Conservation (phyloP, 2,329 filamentous ascomycete genomes). For the Acarospora socialis region DNA sequence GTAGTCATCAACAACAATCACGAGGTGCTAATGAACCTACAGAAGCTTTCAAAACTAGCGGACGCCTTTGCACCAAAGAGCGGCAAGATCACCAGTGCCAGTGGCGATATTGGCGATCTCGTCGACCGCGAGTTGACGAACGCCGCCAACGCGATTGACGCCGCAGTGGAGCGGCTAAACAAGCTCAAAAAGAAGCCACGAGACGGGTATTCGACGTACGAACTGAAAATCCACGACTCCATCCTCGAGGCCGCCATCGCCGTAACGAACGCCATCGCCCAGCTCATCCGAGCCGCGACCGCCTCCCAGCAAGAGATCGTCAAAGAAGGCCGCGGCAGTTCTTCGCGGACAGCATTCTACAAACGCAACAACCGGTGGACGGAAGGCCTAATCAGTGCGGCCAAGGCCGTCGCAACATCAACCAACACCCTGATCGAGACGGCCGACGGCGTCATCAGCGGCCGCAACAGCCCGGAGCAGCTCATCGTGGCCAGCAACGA, state of each 20-base stretch:
- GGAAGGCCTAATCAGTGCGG: constrained; percentile 89
- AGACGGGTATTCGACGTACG: constrained; percentile 89
- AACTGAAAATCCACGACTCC: constrained; percentile 87
- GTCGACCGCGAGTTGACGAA: constrained; percentile 86
- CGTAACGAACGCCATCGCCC: constrained; percentile 84
- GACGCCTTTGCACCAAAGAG: constrained; percentile 84
- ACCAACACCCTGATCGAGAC: constrained; percentile 97
- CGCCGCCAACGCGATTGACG: constrained; percentile 88
- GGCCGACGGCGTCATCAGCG: constrained; percentile 84
- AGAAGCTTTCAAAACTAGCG: constrained; percentile 83
- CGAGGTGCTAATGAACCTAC: constrained; percentile 85
- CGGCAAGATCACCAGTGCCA: constrained; percentile 59
- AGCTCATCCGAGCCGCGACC: constrained; percentile 88
- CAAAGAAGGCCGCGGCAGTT: constrained; percentile 73
- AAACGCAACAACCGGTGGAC: constrained; percentile 99
- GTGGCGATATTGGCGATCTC: constrained; percentile 80
- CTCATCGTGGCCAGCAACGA: constrained; percentile 96
- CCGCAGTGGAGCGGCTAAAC: constrained; percentile 72
- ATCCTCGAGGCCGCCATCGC: constrained; percentile 88
- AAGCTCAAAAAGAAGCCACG: constrained; percentile 95
- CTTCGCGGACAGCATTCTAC: constrained; percentile 87
- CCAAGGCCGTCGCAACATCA: constrained; percentile 84
- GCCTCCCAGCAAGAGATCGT: constrained; percentile 93
- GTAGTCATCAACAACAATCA: constrained; percentile 96
- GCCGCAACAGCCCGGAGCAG: constrained; percentile 87